These are phyloP conservation scores for Pichia nakasei DNA, from an alignment of 805 yeast genomes.

Conservation along the genomic window DNA sequence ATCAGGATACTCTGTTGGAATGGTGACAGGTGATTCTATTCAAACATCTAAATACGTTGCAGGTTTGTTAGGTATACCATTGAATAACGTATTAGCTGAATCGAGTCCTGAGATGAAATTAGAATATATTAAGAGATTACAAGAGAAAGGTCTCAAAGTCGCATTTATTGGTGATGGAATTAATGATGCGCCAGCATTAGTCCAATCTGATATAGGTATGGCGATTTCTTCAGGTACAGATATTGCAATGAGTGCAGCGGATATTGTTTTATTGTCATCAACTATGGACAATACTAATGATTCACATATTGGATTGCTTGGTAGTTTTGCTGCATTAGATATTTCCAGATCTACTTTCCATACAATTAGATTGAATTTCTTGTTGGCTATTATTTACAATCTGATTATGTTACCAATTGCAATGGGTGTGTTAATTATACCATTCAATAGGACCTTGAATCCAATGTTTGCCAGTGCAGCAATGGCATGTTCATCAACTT, in stretches of 20 bases:
- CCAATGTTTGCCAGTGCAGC: conserved; percentile 88
- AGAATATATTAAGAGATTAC: conserved; percentile 50
- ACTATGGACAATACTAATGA: conserved; percentile 11
- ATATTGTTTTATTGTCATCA: conserved; percentile 62
- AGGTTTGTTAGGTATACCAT: conserved; percentile 53
- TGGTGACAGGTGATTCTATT: conserved; percentile 83
- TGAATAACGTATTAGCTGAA: conserved; percentile 59
- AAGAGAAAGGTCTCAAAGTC: conserved; percentile 38
- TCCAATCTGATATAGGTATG: conserved; percentile 79
- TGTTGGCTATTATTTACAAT: conserved; percentile 84
- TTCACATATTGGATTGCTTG: conserved; percentile 18
- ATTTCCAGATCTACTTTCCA: conserved; percentile 62
- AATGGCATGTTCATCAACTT: conserved; percentile 88
- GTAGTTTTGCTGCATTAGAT: conserved; percentile 54
- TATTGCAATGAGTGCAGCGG: conserved; percentile 95
- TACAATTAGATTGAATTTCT: conserved; percentile 70
- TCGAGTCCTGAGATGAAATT: conserved; percentile 74
- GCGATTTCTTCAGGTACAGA: conserved; percentile 92
- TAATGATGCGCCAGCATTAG: conserved; percentile 95
- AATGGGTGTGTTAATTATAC: conserved; percentile 76
- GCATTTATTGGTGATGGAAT: conserved; percentile 97
- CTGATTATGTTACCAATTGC: conserved; percentile 85
- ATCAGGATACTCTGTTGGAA: conserved; percentile 56
- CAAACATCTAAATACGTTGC: conserved; percentile 61
- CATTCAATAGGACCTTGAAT: conserved; percentile 66